phyloP scores from a whole-genome alignment of 257 asterid genomes.

The Mentha longifolia region DNA sequence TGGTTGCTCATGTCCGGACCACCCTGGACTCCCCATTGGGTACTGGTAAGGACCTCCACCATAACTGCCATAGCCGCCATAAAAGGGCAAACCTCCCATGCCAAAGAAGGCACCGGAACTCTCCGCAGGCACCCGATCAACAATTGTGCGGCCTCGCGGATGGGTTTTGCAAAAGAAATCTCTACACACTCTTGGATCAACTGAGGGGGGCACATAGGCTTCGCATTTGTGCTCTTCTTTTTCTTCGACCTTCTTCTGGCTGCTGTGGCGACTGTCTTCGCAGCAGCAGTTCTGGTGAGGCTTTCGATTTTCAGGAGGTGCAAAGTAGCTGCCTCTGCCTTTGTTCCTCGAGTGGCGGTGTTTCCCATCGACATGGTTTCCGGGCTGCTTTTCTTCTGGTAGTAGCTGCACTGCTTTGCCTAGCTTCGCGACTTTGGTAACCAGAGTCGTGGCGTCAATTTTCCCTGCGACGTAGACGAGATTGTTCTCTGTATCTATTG shows the following conservation, averaged over 20 bases:
- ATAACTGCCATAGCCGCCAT: slow-evolving; percentile 13
- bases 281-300: slow-evolving; percentile 22
- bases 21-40: slow-evolving; percentile 1
- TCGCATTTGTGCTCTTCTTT: slow-evolving; percentile 41
- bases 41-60: background rate
- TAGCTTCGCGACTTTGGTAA: slow-evolving; percentile 25
- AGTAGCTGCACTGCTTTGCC: slow-evolving; percentile 34
- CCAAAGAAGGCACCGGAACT: slow-evolving; percentile 18
- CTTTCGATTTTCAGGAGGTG: background rate
- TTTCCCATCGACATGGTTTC: background rate
- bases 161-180: slow-evolving; percentile 39
- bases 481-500: slow-evolving; percentile 26
- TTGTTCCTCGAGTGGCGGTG: background rate
- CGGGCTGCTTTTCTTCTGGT: slow-evolving; percentile 2
- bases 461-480: slow-evolving; percentile 33
- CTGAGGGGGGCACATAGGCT: slow-evolving; percentile 21
- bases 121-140: slow-evolving; percentile 26
- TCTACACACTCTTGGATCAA: slow-evolving; percentile 26
- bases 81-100: slow-evolving; percentile 15
- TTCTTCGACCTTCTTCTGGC: slow-evolving; percentile 4
- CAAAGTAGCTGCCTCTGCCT: background rate
- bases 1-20: slow-evolving; percentile 11
- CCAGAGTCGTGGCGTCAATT: slow-evolving; percentile 28
- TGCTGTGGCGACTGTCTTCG: slow-evolving; percentile 24
- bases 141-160: slow-evolving; percentile 19